A percentile compares a stretch with the other conserved stretches of the same genome.
Evolutionary conservation across 768 basidiomycete species (phyloP).

Genomic region (Lactarius quietus): DNA sequence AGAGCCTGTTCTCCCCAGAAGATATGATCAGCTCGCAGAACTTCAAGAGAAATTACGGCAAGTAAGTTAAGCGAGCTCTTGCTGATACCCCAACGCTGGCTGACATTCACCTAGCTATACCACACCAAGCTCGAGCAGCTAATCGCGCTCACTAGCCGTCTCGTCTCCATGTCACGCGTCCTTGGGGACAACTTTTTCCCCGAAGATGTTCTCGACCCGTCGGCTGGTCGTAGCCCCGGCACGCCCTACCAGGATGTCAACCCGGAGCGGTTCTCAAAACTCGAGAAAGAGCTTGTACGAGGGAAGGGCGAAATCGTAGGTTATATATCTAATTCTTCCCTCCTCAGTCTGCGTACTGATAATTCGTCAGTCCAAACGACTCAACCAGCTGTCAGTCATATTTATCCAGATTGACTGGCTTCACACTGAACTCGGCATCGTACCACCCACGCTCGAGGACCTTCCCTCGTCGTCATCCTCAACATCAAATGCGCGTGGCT

Average conservation of each 20-base stretch:
- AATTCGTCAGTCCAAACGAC: conserved; percentile 56
- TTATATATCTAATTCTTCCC: conserved; percentile 20
- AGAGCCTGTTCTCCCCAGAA: conserved; percentile 65
- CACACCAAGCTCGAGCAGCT: conserved; percentile 77
- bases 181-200: conserved; percentile 58
- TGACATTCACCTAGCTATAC: conserved; percentile 47
- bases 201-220: conserved; percentile 51
- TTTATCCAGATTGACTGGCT: conserved; percentile 81
- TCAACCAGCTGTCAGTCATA: conserved; percentile 55
- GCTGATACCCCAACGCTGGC: conserved; percentile 2
- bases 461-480: conserved; percentile 36
- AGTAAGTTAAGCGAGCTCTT: conserved; percentile 43
- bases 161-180: conserved; percentile 55
- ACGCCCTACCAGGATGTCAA: conserved; percentile 62
- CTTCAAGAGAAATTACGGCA: conserved; percentile 79
- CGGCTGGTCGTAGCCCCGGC: conserved; percentile 35
- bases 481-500: conserved; percentile 27
- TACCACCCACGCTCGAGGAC: conserved; percentile 54
- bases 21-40: conserved; percentile 63
- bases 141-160: conserved; percentile 62
- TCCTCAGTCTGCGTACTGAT: conserved; percentile 1
- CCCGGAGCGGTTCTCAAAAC: conserved; percentile 70
- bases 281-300: conserved; percentile 81
- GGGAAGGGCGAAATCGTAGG: conserved; percentile 85
- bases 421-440: conserved; percentile 75